Conservation (phyloP, 345 rosid genomes). For the Geranium brycei region DNA sequence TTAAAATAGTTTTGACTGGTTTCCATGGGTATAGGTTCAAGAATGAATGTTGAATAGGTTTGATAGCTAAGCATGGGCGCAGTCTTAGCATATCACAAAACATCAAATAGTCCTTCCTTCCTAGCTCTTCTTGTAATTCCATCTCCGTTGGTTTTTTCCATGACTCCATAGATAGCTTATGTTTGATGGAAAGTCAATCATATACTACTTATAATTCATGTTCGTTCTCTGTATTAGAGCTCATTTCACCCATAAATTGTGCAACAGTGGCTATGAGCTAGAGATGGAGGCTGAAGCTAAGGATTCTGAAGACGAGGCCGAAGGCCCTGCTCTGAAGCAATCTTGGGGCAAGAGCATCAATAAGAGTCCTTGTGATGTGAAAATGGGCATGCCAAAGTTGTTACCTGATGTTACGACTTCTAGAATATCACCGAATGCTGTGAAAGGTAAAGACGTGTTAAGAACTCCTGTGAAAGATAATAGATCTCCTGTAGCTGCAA, state of each 20-base stretch:
- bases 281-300: constrained; percentile 83
- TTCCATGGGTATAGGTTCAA: too few species aligned
- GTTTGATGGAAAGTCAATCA: neutral
- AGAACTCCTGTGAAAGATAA: constrained; percentile 22
- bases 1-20: too few species aligned
- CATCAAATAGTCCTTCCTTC: too few species aligned
- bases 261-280: constrained; percentile 60
- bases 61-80: too few species aligned
- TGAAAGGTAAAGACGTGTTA: constrained; percentile 14
- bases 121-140: too few species aligned
- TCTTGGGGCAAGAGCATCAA: constrained; percentile 12
- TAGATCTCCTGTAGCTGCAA: neutral
- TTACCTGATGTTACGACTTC: constrained; percentile 9
- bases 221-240: neutral
- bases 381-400: constrained; percentile 20
- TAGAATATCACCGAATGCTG: constrained; percentile 14
- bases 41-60: too few species aligned
- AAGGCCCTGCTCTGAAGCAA: constrained; percentile 24
- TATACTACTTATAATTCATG: neutral
- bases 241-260: neutral
- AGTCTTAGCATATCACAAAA: too few species aligned
- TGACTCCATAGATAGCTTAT: too few species aligned
- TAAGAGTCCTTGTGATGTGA: constrained; percentile 36
- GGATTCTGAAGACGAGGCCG: constrained; percentile 84
- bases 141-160: too few species aligned